A percentile compares a stretch with the other conserved stretches of the same genome.
These are phyloP conservation scores for Gymnopilus dilepis DNA, from an alignment of 768 basidiomycete species.

Conservation along the genomic window DNA sequence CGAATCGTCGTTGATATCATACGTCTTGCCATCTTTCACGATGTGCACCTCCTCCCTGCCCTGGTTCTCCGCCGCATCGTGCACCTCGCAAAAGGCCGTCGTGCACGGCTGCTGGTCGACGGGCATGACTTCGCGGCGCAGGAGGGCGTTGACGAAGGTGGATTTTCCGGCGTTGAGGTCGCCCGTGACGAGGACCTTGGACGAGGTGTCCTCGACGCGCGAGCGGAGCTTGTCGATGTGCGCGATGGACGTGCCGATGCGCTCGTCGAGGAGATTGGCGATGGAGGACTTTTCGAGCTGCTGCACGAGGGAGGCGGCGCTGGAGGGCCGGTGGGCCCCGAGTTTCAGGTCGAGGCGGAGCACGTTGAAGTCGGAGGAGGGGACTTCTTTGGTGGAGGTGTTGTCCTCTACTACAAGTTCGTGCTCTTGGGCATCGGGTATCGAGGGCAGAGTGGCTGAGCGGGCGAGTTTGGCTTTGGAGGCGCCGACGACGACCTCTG, in stretches of 20 bases:
- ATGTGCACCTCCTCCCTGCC: slow-evolving; percentile 88
- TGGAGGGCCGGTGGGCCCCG: slow-evolving; percentile 71
- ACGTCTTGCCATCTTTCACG: slow-evolving; percentile 68
- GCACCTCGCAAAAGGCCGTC: slow-evolving; percentile 96
- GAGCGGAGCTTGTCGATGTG: slow-evolving; percentile 87
- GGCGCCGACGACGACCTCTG: slow-evolving; percentile 66
- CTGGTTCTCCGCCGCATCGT: slow-evolving; percentile 82
- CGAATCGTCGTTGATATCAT: slow-evolving; percentile 71
- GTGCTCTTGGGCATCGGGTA: slow-evolving; percentile 51
- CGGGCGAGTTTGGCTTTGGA: slow-evolving; percentile 54
- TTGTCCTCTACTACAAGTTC: slow-evolving; percentile 31
- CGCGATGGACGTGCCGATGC: slow-evolving; percentile 70
- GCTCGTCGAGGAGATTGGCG: slow-evolving; percentile 88
- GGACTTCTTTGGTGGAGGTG: slow-evolving; percentile 42
- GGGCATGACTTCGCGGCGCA: slow-evolving; percentile 91
- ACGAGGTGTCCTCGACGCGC: slow-evolving; percentile 90
- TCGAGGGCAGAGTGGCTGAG: slow-evolving; percentile 62
- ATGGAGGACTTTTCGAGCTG: slow-evolving; percentile 94
- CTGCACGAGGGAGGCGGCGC: slow-evolving; percentile 79
- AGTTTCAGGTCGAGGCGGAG: slow-evolving; percentile 93
- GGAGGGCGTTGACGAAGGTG: slow-evolving; percentile 95
- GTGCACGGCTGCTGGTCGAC: slow-evolving; percentile 99
- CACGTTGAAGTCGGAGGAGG: slow-evolving; percentile 77
- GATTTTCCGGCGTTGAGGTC: slow-evolving; percentile 99
- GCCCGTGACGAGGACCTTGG: slow-evolving; percentile 96